Evolutionary conservation across 805 yeast species (phyloP), one percentile per base, ranked within the genome.

Genomic region (Sungouiozyma intestinalis): DNA sequence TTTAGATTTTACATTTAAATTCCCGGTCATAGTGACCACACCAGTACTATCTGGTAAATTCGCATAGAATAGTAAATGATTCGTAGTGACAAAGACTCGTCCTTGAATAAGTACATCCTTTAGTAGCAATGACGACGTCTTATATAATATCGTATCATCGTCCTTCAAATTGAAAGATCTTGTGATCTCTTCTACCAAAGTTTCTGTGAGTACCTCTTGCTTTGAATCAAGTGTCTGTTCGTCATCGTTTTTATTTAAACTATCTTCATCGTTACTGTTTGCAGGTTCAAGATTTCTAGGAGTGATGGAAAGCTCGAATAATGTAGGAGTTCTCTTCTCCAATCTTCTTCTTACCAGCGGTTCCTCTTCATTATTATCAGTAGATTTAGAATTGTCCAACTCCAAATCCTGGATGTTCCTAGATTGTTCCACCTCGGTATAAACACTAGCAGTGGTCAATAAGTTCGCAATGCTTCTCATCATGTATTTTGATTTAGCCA

Each of bases 101-200:
- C 97, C 97, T 60, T 86, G 96, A 19, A 87, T 64, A 20, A 90
- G 65, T 0, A 88, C 92, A 52, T 85, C 94, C 45, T 79, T 74
- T 44, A 86, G 67, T 32, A 88, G 65, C 95, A 95, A 88, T 24
- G 87, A 77, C 2, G 81, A 72, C 52, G 71, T 81, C 47, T 79
- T 83, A n/a, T 71, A 73, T 27, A 72, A 51, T 45, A 80, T 69
- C n/a, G 60, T 59, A 49, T 81, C 87, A 34, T 69, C 69, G 16
- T 69, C 72, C n/a, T 61, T 57, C n/a, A 81, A 59, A 3, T 67
- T 11, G 68, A 50, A 74, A 73, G 18, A 45, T 45, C 5, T 41
- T 24, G 19, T 35, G 42, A 31, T 43, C 32, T 16, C 39, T 43
- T 6, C 11, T 17, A 20, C 7, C 16, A 8, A 33, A 14, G 13